Percentiles rank a stretch among this genome's conserved stretches.
phyloP scores from a whole-genome alignment of 306 rosid species.

The Cicer bijugum region DNA sequence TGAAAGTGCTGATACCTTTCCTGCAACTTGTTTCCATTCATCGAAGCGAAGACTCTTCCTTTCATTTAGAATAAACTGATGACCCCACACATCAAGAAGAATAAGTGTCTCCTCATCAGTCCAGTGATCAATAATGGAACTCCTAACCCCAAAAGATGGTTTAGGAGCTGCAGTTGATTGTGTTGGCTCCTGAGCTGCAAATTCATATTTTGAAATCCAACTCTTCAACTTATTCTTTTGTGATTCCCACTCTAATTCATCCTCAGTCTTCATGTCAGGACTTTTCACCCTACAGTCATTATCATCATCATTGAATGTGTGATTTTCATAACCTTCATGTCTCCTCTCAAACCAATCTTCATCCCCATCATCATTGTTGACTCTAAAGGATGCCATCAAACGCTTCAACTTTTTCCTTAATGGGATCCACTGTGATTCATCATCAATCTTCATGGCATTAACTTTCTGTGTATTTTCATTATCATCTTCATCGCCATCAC shows the following conservation, averaged over 20 bases:
- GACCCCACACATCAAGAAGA: constrained; percentile 89
- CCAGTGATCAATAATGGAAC: constrained; percentile 71
- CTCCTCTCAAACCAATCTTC: neutral
- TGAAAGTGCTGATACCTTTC: constrained; percentile 78
- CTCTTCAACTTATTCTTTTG: constrained; percentile 78
- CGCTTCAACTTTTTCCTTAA: constrained; percentile 77
- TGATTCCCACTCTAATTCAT: constrained; percentile 66
- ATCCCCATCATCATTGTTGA: neutral
- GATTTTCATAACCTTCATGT: constrained; percentile 45
- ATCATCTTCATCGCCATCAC: constrained; percentile 24
- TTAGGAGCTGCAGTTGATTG: constrained; percentile 53
- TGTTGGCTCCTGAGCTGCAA: constrained; percentile 68
- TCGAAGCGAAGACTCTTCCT: constrained; percentile 91
- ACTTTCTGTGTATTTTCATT: constrained; percentile 49
- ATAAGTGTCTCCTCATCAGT: constrained; percentile 77
- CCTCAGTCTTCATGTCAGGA: constrained; percentile 48
- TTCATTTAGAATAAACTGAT: constrained; percentile 75
- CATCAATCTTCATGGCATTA: constrained; percentile 48
- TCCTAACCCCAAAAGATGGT: constrained; percentile 69
- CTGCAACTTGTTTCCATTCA: constrained; percentile 95
- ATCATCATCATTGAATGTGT: constrained; percentile 25
- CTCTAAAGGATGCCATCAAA: constrained; percentile 71
- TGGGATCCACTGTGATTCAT: constrained; percentile 66
- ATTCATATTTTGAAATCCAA: constrained; percentile 75
- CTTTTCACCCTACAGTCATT: constrained; percentile 42